Percentiles rank a stretch among this genome's conserved stretches.
Conservation (phyloP, 306 rosid species). For the Ceratonia siliqua region DNA sequence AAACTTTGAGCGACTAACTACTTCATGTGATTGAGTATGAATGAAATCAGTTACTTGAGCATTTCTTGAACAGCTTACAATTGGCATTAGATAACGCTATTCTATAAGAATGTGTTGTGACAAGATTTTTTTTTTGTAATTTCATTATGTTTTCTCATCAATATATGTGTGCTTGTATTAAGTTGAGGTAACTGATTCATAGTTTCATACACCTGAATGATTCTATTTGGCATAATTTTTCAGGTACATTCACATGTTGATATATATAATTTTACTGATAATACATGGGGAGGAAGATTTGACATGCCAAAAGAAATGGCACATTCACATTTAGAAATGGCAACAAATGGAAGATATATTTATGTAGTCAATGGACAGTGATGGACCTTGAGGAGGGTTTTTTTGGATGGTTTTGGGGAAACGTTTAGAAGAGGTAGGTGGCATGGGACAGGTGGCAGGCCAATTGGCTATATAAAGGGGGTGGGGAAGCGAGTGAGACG, state of each 20-base stretch:
- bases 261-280: slow-evolving; percentile 64
- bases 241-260: slow-evolving; percentile 94
- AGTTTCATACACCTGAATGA: not conserved
- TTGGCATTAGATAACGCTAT: not conserved
- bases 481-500: too few species aligned
- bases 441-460: too few species aligned
- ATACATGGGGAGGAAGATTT: slow-evolving; percentile 69
- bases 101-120: not conserved
- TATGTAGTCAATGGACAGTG: slow-evolving; percentile 77
- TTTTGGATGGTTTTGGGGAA: too few species aligned
- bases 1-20: not conserved
- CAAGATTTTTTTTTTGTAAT: not conserved
- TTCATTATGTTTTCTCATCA: too few species aligned
- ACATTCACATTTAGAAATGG: slow-evolving; percentile 85
- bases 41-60: not conserved
- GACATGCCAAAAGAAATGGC: slow-evolving; percentile 92
- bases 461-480: too few species aligned
- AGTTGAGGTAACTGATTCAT: not conserved
- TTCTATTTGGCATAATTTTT: not conserved
- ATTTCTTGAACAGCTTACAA: not conserved
- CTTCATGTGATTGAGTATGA: slow-evolving; percentile 8
- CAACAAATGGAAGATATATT: slow-evolving; percentile 76
- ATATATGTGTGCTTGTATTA: not conserved
- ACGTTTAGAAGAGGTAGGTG: too few species aligned
- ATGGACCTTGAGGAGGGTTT: too few species aligned